Conservation (phyloP, 2,329 filamentous ascomycete species). For the Coniochaeta ligniaria region DNA sequence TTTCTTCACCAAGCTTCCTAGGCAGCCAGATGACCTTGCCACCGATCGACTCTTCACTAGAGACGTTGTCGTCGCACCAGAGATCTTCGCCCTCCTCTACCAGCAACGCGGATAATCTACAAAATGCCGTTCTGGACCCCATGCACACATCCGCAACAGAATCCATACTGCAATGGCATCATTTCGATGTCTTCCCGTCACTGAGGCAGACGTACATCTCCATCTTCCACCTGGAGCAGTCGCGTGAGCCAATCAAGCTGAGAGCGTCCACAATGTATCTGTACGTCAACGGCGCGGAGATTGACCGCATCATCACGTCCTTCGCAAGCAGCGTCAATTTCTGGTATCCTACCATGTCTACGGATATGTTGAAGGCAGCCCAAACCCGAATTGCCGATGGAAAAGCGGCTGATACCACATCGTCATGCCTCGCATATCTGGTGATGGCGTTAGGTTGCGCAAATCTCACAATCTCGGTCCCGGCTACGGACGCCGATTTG, state of each 20-base stretch:
- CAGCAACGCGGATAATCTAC: conserved; percentile 21
- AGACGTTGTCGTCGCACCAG: too few relatives aligned
- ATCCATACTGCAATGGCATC: conserved; percentile 41
- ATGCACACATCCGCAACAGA: conserved; percentile 44
- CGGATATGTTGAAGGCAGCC: too few relatives aligned
- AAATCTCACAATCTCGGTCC: too few relatives aligned
- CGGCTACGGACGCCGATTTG: too few relatives aligned
- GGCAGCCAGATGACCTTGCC: too few relatives aligned
- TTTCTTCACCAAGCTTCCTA: too few relatives aligned
- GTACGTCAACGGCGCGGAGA: conserved; percentile 31
- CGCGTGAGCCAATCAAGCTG: conserved; percentile 27
- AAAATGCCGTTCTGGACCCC: conserved; percentile 41
- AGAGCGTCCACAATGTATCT: conserved; percentile 30
- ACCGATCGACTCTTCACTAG: too few relatives aligned
- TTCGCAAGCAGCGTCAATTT: conserved; percentile 43
- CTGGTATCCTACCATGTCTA: conserved; percentile 43
- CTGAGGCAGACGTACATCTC: conserved; percentile 33
- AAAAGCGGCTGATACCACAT: too few relatives aligned
- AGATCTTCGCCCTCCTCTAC: conserved; percentile 2
- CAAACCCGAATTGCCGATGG: too few relatives aligned
- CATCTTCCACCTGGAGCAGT: conserved; percentile 40
- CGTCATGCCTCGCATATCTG: too few relatives aligned
- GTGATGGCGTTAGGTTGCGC: too few relatives aligned
- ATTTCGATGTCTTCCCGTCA: conserved; percentile 36
- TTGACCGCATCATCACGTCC: conserved; percentile 30